Percentiles rank a stretch among this genome's conserved stretches.
phyloP scores from a whole-genome alignment of 495 filamentous ascomycete species.

The Penicillium malachiteum region DNA sequence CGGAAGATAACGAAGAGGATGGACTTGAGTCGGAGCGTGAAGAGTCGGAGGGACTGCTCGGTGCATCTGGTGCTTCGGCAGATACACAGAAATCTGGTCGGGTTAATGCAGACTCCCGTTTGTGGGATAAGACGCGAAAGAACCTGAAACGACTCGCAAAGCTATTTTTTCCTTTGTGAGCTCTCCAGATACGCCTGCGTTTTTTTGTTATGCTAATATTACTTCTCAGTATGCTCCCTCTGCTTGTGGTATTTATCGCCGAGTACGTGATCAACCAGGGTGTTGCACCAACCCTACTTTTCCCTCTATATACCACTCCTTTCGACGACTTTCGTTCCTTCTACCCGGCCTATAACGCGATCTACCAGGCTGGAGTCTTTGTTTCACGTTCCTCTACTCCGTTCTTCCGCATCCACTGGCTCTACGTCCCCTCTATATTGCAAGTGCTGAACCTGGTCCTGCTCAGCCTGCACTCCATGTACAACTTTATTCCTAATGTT shows the following conservation, averaged over 20 bases:
- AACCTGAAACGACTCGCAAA: conserved; percentile 53
- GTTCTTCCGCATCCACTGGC: conserved; percentile 74
- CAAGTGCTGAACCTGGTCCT: conserved; percentile 77
- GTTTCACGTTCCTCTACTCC: conserved; percentile 87
- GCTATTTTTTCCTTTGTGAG: conserved; percentile 69
- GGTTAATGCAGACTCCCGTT: conserved; percentile 2
- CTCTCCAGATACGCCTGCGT: not conserved
- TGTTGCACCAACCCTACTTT: conserved; percentile 84
- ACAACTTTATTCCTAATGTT: conserved; percentile 76
- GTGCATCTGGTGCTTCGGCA: conserved; percentile 23
- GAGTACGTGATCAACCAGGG: conserved; percentile 98
- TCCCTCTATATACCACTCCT: conserved; percentile 70
- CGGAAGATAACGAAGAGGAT: conserved; percentile 35
- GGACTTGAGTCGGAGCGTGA: conserved; percentile 6
- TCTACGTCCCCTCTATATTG: conserved; percentile 82
- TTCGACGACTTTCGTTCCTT: conserved; percentile 82
- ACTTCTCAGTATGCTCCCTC: conserved; percentile 72
- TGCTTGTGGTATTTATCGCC: conserved; percentile 88
- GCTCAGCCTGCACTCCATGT: conserved; percentile 71
- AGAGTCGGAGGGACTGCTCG: conserved; percentile 42
- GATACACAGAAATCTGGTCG: conserved; percentile 23
- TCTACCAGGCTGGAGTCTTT: conserved; percentile 94
- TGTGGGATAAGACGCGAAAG: conserved; percentile 39
- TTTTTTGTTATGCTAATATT: conserved; percentile 22
- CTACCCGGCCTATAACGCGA: conserved; percentile 86